phyloP scores from a whole-genome alignment of 345 rosid genomes.

The Erodium maritimum region DNA sequence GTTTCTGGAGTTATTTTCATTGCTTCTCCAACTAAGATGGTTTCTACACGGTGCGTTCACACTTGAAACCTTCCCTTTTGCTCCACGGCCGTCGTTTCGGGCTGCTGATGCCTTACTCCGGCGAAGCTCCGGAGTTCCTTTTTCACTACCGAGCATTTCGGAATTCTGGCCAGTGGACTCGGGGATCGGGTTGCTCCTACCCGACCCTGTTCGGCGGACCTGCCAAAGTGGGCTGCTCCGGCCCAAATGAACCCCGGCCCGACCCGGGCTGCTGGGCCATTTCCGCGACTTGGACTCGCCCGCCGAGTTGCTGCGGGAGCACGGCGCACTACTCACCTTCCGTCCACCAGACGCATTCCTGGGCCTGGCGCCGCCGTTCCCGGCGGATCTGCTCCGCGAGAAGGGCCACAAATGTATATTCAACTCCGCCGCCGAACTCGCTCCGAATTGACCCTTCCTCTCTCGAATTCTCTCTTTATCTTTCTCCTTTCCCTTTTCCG shows the following conservation, averaged over 20 bases:
- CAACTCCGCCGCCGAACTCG: conserved; percentile 28
- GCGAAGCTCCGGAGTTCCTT: conserved; percentile 11
- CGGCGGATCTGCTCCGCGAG: conserved; percentile 77
- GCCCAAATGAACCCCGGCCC: conserved; percentile 53
- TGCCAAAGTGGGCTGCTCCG: conserved; percentile 80
- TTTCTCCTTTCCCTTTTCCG: conserved; percentile 20
- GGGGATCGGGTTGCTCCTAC: conserved; percentile 11
- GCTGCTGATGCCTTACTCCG: conserved; percentile 1
- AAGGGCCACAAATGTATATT: conserved; percentile 81
- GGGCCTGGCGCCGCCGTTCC: conserved; percentile 45
- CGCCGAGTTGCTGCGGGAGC: conserved; percentile 65
- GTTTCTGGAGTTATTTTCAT: conserved; percentile 15
- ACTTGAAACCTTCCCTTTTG: conserved; percentile 29
- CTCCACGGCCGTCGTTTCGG: neutral
- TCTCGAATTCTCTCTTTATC: conserved; percentile 24
- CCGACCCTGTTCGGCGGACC: conserved; percentile 29
- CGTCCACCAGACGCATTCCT: conserved; percentile 25
- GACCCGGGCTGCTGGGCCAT: conserved; percentile 59
- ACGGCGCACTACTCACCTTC: conserved; percentile 74
- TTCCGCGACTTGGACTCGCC: conserved; percentile 50
- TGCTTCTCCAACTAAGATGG: conserved; percentile 54
- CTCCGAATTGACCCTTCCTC: conserved; percentile 13
- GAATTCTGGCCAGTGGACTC: conserved; percentile 13
- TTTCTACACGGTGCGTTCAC: conserved; percentile 56
- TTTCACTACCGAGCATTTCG: neutral